phyloP scores from a whole-genome alignment of 352 stramenopile species.

The Achlya hypogyna region DNA sequence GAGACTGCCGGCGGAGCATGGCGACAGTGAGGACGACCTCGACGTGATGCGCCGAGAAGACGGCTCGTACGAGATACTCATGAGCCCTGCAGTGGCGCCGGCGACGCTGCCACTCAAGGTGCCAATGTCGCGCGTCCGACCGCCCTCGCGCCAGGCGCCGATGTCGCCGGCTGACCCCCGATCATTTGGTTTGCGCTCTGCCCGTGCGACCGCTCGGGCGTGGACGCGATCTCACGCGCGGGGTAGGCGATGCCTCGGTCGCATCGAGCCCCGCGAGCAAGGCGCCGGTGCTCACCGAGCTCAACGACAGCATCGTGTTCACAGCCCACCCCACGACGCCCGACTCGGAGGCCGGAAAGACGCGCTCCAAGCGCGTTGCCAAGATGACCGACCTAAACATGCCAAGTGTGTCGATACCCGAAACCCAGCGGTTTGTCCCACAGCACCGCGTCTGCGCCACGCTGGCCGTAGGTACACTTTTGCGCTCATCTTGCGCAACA shows the following conservation, averaged over 20 bases:
- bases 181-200: neutral
- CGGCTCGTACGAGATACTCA: neutral
- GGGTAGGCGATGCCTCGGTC: neutral
- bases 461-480: slow-evolving; percentile 87
- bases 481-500: slow-evolving; percentile 71
- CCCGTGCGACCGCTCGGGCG: too few species aligned
- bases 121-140: neutral
- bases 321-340: neutral
- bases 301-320: slow-evolving; percentile 11
- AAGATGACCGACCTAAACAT: neutral
- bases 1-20: too few species aligned
- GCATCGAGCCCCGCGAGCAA: slow-evolving; percentile 1
- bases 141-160: neutral
- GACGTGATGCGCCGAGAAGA: too few species aligned
- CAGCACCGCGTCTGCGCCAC: neutral
- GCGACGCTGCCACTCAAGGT: neutral
- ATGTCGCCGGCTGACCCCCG: neutral
- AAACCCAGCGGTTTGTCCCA: neutral
- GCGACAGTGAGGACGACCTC: neutral
- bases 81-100: neutral
- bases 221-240: too few species aligned
- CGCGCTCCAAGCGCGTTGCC: neutral
- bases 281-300: slow-evolving; percentile 5
- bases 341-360: neutral
- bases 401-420: neutral